These are phyloP conservation scores for Ophioceras dolichostomum DNA, from an alignment of 2,329 filamentous ascomycete genomes.

Conservation along the genomic window DNA sequence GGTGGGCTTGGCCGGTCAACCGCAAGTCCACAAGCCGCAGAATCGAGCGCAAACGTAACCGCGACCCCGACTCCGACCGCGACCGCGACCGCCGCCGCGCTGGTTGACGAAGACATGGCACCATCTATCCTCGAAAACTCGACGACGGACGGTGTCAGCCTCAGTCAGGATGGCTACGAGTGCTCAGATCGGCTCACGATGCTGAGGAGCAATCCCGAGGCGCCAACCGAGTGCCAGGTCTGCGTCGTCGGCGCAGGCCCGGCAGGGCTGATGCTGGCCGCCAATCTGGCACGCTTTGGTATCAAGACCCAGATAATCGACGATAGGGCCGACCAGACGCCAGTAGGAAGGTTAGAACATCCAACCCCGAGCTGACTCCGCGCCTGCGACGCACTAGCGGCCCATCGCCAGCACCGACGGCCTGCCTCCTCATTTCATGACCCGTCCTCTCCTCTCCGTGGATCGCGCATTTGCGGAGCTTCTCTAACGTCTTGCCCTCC, in stretches of 20 bases:
- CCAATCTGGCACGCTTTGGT: conserved; percentile 44
- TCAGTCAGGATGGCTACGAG: conserved; percentile 16
- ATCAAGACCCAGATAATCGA: conserved; percentile 45
- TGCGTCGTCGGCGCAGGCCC: conserved; percentile 43
- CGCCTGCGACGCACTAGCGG: too few relatives aligned
- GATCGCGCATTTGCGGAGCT: too few relatives aligned
- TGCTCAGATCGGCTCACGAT: conserved; percentile 33
- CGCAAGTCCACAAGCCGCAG: too few relatives aligned
- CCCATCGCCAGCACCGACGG: too few relatives aligned
- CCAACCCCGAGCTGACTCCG: too few relatives aligned
- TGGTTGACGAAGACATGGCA: conserved; percentile 14
- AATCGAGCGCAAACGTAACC: background rate
- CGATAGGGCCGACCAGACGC: conserved; percentile 42
- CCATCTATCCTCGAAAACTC: conserved; percentile 23
- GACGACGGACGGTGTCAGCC: conserved; percentile 16
- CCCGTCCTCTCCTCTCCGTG: too few relatives aligned
- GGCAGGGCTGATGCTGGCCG: conserved; percentile 41
- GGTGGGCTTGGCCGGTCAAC: too few relatives aligned
- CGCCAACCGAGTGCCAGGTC: conserved; percentile 24
- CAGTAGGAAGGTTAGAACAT: conserved; percentile 27
- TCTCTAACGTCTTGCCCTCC: too few relatives aligned
- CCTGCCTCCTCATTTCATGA: too few relatives aligned
- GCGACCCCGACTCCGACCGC: background rate
- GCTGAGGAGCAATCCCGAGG: conserved; percentile 33
- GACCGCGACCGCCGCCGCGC: conserved; percentile 3